Base-by-base conservation (phyloP, 768 basidiomycete species). In the Galerina sulciceps region DNA sequence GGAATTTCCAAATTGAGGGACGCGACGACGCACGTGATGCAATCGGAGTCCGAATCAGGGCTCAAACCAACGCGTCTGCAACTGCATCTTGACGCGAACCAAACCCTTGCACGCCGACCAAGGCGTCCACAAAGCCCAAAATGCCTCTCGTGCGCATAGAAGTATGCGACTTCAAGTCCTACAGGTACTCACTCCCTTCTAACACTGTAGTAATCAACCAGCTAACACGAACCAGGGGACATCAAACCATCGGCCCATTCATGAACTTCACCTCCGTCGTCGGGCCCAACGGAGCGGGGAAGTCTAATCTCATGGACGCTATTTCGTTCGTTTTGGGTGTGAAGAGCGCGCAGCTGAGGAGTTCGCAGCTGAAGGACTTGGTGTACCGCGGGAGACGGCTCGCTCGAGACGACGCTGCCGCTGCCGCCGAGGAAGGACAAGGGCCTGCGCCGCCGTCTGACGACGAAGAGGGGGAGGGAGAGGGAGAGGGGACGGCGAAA, bases 251-350 rank as follows among this genome's bases (percentile, higher is more conserved):
- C 47, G 95, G 94, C 0, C 94, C 94, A 1, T 95, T 96, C 78
- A 87, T 85, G 76, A 87, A 89, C 68, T 99, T 99, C 75, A 96
- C 96, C 0, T 96, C 94, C 10, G 83, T 98, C 54, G 98, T 99
- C 66, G 97, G 97, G 18, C 96, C 97, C 36, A 99, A 99, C 89
- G 96, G 97, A 57, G 94, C 96, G 0, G 97, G 97, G 59, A 99
- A 99, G 71, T 96, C 94, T 10, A 99, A 99, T 72, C 86, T 99
- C 55, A 99, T 99, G 97, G 97, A 99, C 71, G 97, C 97, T 51
- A 98, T 99, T 64, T 99, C 97, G 3, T 99, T 99, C 71, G 97
- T 99, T 9, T 87, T 99, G 6, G 97, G 97, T 31, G 91, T 99
- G 26, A 94, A 96, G 79, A 95, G 93, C 60, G 91, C 89, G 2